Percentiles rank a stretch among this genome's conserved stretches.
Conservation (phyloP, 2,329 filamentous ascomycete genomes). For the Paecilomyces dactylethromorphus region DNA sequence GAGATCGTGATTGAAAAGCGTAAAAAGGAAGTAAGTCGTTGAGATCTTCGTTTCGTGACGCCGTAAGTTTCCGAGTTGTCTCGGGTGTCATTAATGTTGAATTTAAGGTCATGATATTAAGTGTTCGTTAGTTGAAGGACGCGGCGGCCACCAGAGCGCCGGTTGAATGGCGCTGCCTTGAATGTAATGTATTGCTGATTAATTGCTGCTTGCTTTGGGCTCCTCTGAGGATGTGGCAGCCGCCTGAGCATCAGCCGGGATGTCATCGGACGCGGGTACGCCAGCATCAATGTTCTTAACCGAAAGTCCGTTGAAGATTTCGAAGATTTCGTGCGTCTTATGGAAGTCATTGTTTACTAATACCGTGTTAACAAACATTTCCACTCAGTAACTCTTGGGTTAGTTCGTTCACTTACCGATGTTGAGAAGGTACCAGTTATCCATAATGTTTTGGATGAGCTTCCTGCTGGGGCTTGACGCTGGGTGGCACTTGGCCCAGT, state of each 20-base stretch:
- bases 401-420: constrained; percentile 60
- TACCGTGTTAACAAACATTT: constrained; percentile 14
- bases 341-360: constrained; percentile 97
- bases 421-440: constrained; percentile 89
- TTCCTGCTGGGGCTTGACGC: constrained; percentile 67
- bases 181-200: constrained; percentile 5
- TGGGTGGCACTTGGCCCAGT: constrained; percentile 91
- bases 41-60: background rate
- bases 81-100: background rate
- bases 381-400: background rate
- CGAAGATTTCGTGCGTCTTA: constrained; percentile 71
- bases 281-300: constrained; percentile 31
- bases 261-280: constrained; percentile 12
- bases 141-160: background rate
- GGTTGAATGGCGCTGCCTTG: background rate
- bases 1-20: background rate
- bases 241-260: constrained; percentile 3
- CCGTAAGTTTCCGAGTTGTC: background rate
- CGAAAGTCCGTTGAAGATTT: constrained; percentile 69
- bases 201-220: constrained; percentile 11
- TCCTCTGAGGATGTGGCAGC: constrained; percentile 10
- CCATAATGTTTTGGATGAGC: constrained; percentile 76
- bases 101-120: background rate
- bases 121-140: background rate
- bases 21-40: background rate